Evolutionary conservation across 257 asterid genomes (phyloP).

Genomic region (Fraxinus cuspidata): DNA sequence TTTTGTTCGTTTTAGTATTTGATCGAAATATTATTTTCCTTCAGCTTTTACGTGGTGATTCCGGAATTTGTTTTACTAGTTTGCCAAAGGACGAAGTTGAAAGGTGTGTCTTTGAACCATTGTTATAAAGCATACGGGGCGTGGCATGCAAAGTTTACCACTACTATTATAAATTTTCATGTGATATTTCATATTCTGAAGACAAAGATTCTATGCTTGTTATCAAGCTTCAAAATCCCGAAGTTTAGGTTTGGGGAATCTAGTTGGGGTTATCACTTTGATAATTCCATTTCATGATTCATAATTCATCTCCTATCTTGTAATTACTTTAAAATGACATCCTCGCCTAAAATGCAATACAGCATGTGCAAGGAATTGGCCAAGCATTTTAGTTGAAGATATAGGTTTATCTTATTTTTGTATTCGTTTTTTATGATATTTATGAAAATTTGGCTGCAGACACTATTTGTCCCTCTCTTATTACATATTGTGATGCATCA

Average conservation of each 20-base stretch:
- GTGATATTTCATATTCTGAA: background rate
- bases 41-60: conserved; percentile 74
- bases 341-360: background rate
- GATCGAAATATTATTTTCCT: background rate
- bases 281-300: background rate
- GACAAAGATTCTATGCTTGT: background rate
- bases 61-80: conserved; percentile 70
- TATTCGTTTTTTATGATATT: background rate
- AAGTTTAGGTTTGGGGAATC: background rate
- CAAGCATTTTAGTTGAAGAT: background rate
- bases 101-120: conserved; percentile 40
- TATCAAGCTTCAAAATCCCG: background rate
- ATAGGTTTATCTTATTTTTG: background rate
- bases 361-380: background rate
- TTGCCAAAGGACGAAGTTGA: conserved; percentile 68
- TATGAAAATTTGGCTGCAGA: background rate
- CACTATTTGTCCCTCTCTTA: background rate
- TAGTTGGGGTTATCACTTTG: background rate
- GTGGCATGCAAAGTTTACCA: background rate
- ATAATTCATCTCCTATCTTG: background rate
- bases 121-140: background rate
- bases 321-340: background rate
- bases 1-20: background rate
- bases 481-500: background rate
- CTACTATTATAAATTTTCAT: background rate